These are phyloP conservation scores for Chytriomyces hyalinus DNA, from an alignment of 192 early-diverging fungal genomes.

Conservation along the genomic window DNA sequence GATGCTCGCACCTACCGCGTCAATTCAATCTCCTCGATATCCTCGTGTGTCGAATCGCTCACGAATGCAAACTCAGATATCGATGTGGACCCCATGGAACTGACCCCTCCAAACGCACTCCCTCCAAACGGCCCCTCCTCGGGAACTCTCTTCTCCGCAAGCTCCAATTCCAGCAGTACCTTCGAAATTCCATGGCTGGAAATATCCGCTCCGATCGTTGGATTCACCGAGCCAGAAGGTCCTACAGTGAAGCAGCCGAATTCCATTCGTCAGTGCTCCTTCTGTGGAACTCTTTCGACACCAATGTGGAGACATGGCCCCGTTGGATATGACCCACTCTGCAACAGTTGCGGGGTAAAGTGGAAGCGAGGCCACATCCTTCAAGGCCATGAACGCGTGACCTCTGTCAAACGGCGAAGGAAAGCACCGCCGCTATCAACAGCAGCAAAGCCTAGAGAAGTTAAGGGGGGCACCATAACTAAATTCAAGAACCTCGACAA, in stretches of 20 bases:
- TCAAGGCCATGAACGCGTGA: slow-evolving; percentile 17
- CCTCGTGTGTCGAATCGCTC: no score
- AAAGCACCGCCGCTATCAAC: no score
- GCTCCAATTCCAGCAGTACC: not conserved
- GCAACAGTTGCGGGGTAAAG: slow-evolving; percentile 54
- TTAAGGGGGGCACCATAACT: no score
- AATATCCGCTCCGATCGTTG: not conserved
- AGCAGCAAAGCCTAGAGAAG: not conserved
- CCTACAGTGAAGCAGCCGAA: not conserved
- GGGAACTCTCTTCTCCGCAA: not conserved
- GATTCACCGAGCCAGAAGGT: not conserved
- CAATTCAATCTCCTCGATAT: no score
- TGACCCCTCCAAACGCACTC: not conserved
- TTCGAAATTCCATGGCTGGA: not conserved
- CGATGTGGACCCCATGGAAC: no score
- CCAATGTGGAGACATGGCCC: slow-evolving; percentile 56
- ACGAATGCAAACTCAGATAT: no score
- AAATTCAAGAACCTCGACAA: not conserved
- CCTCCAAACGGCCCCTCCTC: not conserved
- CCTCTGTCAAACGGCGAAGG: slow-evolving; percentile 3
- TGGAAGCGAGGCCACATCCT: slow-evolving; percentile 49
- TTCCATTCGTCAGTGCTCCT: slow-evolving; percentile 30
- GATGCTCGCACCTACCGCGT: no score
- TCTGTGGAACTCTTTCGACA: slow-evolving; percentile 37
- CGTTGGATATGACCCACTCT: slow-evolving; percentile 39